Base-by-base conservation (phyloP, 1,284 basidiomycete species). In the Ganoderma leucocontextum region DNA sequence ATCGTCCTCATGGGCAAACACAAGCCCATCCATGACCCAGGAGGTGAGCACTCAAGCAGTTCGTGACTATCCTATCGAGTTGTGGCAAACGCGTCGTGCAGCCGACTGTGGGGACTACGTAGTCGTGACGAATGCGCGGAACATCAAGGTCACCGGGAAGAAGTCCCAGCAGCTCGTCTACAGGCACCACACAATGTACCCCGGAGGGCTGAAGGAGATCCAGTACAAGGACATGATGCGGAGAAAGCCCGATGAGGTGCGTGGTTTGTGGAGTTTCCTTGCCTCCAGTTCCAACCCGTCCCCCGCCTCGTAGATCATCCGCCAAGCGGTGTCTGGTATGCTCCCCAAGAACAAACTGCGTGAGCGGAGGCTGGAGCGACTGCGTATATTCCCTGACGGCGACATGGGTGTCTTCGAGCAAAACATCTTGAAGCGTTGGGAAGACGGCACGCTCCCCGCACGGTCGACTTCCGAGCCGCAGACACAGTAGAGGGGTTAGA, bases 61-160 rank as follows among this genome's bases (percentile, higher is more conserved):
- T 19, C 38, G n/a, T 65, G n/a, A 17, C 57, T 19, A 33, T 25
- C 59, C 57, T 19, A 33, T 25, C 59, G 29, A 52, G 52, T 10
- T 12, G 38, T 39, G n/a, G n/a, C 59, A 19, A 60, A 65, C 33
- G 10, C 35, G 12, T 62, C 25, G 44, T 70, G 0, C 70, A 97
- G 96, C 92, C 72, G 96, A 98, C 80, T 95, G 95, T 65, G 97
- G 98, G 39, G 98, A 99, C 88, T 99, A 99, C 80, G 96, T 99
- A 39, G 89, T 99, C 29, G 96, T 99, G 10, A 98, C 96, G 25
- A 94, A 99, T 78, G 94, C 96, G 2, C 84, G 89, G 66, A 88
- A 92, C 36, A 87, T 99, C 67, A 89, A 91, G 75, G 93, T 99
- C 55, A 96, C 97, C 0, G 98, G 98, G 33, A 89, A 90, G 75